Evolutionary conservation across 139 green algal genomes (phyloP).

Genomic region (Tetraselmis striata): DNA sequence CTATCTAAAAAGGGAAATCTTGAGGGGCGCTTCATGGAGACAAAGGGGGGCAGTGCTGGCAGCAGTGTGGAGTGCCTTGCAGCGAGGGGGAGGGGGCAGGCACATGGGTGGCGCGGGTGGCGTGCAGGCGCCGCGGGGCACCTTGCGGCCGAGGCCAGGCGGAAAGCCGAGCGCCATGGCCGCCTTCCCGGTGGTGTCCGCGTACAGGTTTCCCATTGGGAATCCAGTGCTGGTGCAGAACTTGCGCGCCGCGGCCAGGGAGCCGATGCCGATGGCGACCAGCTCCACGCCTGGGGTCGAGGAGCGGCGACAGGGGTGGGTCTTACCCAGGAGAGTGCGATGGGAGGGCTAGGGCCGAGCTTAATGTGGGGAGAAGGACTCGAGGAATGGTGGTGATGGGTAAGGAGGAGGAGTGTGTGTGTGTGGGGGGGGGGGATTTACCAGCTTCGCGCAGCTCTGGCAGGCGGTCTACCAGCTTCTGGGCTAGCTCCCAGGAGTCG

Average conservation of each 20-base stretch:
- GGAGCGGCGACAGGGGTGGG: neutral
- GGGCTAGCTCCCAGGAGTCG: conserved; percentile 54
- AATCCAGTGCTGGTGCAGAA: conserved; percentile 53
- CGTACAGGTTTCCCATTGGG: conserved; percentile 51
- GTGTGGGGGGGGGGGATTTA: neutral
- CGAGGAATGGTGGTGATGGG: neutral
- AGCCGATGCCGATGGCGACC: conserved; percentile 17
- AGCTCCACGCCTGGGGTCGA: conserved; percentile 15
- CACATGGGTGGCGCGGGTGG: too few species aligned
- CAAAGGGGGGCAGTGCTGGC: too few species aligned
- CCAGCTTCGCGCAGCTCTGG: conserved; percentile 21
- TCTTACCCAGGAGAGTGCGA: neutral
- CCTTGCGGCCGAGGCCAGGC: conserved; percentile 23
- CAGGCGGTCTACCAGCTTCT: conserved; percentile 45
- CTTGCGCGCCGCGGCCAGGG: neutral
- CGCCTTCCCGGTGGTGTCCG: conserved; percentile 35
- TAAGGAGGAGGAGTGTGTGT: neutral
- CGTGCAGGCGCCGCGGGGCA: too few species aligned
- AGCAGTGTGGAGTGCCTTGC: too few species aligned
- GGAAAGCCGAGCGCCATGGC: conserved; percentile 47
- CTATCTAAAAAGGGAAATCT: too few species aligned
- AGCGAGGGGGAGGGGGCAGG: too few species aligned
- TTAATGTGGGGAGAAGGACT: neutral
- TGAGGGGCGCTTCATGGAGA: too few species aligned
- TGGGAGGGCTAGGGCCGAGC: neutral